Base-by-base conservation (phyloP, 495 filamentous ascomycete species). In the Extremus antarcticus region DNA sequence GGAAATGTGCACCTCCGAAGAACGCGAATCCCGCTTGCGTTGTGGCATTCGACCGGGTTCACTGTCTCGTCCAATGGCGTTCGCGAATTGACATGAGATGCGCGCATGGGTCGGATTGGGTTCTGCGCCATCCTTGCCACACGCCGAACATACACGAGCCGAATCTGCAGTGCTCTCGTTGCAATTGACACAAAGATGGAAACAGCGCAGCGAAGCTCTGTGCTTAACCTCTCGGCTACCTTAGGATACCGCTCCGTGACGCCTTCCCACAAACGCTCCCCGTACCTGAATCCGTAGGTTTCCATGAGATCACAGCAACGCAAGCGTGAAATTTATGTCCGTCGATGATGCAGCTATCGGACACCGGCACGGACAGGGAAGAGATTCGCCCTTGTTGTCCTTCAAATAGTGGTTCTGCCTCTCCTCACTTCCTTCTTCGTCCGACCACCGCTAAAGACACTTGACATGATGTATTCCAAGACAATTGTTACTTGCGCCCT, bases 381-480 rank as follows among this genome's bases (percentile, higher is more conserved):
- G 7, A 35, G 29, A 13, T 35, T 35, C 13, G 29, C 29, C 29
- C 7, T 35, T 13, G 29, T 35, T 35, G 29, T 35, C 29, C 29
- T 35, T 35, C 29, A 35, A 35, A 35, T 35, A 35, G 29, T 35
- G 7, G 7, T 35, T 35, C 29, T 35, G 29, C 29, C 7, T 35
- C 29, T 35, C 29, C 29, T 35, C 13, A 13, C 29, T 35, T 35
- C 29, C 29, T 35, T 35, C 4, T 13, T 35, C 13, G 29, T 35
- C 29, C 29, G 29, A 4, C 4, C 13, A 4, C 4, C 4, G 4
- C 29, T 35, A 24, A 8, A n/a, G 20, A 7, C 39, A 41, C n/a
- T 13, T 35, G 29, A 7, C 47, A 60, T 56, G n/a, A 69, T 69
- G 66, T 48, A 65, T 21, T 32, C 56, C 51, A 65, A 40, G 47